Conservation (phyloP, 305 asterid genomes). For the Lippia alba region DNA sequence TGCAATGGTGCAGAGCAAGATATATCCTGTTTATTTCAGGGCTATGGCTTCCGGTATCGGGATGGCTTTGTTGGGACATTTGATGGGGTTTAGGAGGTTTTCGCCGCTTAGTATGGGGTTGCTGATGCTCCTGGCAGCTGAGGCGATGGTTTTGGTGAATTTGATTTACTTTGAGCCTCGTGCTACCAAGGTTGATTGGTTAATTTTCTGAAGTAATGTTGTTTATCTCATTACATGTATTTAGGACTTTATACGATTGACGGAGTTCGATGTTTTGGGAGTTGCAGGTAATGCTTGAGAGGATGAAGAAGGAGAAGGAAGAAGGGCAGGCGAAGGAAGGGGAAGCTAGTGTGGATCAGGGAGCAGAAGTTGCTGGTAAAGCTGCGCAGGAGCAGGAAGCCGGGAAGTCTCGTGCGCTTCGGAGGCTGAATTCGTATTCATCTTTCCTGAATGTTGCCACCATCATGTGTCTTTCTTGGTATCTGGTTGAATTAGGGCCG, state of each 20-base stretch:
- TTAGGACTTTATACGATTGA: no score
- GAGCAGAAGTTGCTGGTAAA: background rate
- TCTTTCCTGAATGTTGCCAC: constrained; percentile 40
- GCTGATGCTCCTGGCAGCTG: constrained; percentile 43
- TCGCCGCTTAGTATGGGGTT: constrained; percentile 18
- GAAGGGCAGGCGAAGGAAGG: constrained; percentile 13
- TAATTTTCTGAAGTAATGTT: background rate
- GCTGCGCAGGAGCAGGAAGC: background rate
- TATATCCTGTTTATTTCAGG: constrained; percentile 59
- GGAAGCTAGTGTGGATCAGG: no score
- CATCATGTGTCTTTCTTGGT: constrained; percentile 44
- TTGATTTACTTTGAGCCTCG: constrained; percentile 55
- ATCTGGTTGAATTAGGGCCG: constrained; percentile 38
- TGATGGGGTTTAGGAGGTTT: constrained; percentile 21
- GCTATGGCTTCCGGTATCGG: constrained; percentile 56
- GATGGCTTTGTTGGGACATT: constrained; percentile 46
- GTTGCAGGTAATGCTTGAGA: constrained; percentile 40
- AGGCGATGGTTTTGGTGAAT: constrained; percentile 44
- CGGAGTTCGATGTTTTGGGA: background rate
- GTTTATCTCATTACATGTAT: background rate
- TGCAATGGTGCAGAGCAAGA: constrained; percentile 57
- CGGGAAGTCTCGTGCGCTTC: background rate
- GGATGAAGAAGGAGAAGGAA: constrained; percentile 51
- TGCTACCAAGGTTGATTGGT: constrained; percentile 57
- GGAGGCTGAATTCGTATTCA: constrained; percentile 37